Conservation (phyloP, 148 eudicot species). For the Vaccinium vitisidaea region DNA sequence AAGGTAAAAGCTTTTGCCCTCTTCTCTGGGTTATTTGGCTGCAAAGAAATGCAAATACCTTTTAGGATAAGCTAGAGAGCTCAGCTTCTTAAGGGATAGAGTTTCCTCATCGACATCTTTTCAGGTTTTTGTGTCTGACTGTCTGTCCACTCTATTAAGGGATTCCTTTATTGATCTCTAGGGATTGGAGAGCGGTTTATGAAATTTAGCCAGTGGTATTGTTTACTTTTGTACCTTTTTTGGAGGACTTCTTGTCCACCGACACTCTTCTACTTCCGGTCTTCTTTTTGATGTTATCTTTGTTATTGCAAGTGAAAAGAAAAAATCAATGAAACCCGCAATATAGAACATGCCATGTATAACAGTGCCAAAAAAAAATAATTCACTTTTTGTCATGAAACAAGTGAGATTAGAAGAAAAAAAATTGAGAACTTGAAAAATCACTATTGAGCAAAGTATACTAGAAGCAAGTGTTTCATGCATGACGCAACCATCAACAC, state of each 20-base stretch:
- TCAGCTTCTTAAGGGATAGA: too few relatives aligned
- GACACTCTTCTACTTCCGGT: background rate
- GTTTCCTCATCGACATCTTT: background rate
- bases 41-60: too few relatives aligned
- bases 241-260: background rate
- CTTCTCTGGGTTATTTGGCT: too few relatives aligned
- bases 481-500: background rate
- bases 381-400: background rate
- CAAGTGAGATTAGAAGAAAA: background rate
- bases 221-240: background rate
- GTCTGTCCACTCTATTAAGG: background rate
- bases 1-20: too few relatives aligned
- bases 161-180: background rate
- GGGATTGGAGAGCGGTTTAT: background rate
- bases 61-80: too few relatives aligned
- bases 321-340: background rate
- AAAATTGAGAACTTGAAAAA: background rate
- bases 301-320: background rate
- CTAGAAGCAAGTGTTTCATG: too few relatives aligned
- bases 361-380: background rate
- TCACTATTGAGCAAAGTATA: background rate
- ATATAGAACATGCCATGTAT: background rate
- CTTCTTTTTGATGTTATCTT: background rate
- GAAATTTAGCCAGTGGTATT: background rate
- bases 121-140: background rate